These are phyloP conservation scores for Podospora pseudocomata DNA, from an alignment of 495 filamentous ascomycete species.

Conservation along the genomic window DNA sequence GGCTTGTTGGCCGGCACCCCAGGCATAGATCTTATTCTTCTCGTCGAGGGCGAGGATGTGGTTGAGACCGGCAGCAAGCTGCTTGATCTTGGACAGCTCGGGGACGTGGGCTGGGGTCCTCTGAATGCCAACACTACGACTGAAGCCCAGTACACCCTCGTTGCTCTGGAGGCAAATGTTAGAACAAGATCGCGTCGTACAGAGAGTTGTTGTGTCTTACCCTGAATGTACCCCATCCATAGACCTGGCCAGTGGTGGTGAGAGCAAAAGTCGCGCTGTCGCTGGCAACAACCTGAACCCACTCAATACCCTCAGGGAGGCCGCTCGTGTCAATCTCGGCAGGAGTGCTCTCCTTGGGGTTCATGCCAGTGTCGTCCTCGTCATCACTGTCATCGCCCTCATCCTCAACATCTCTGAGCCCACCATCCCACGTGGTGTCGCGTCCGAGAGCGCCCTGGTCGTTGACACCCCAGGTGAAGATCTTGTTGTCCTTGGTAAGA, in stretches of 20 bases:
- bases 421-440: slow-evolving; percentile 52
- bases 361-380: slow-evolving; percentile 47
- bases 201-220: slow-evolving; percentile 37
- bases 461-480: slow-evolving; percentile 69
- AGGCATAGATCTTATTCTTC: slow-evolving; percentile 63
- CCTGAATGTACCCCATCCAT: slow-evolving; percentile 69
- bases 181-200: slow-evolving; percentile 8
- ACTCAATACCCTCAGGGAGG: slow-evolving; percentile 51
- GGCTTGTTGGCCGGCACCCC: slow-evolving; percentile 70
- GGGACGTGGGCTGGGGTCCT: slow-evolving; percentile 35
- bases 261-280: slow-evolving; percentile 64
- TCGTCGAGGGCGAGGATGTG: slow-evolving; percentile 67
- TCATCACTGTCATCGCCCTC: slow-evolving; percentile 38
- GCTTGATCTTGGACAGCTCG: slow-evolving; percentile 58
- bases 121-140: slow-evolving; percentile 33
- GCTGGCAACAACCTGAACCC: slow-evolving; percentile 59
- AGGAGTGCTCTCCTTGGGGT: slow-evolving; percentile 60
- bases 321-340: slow-evolving; percentile 41
- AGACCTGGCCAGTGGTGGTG: slow-evolving; percentile 59
- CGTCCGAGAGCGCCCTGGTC: slow-evolving; percentile 64
- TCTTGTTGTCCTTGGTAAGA: slow-evolving; percentile 61
- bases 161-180: slow-evolving; percentile 27
- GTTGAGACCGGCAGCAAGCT: slow-evolving; percentile 61
- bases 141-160: slow-evolving; percentile 72
- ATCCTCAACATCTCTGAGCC: slow-evolving; percentile 61